Evolutionary conservation across 176 grass and related monocot genomes (phyloP).

Genomic region (Tillandsia fasciculata): DNA sequence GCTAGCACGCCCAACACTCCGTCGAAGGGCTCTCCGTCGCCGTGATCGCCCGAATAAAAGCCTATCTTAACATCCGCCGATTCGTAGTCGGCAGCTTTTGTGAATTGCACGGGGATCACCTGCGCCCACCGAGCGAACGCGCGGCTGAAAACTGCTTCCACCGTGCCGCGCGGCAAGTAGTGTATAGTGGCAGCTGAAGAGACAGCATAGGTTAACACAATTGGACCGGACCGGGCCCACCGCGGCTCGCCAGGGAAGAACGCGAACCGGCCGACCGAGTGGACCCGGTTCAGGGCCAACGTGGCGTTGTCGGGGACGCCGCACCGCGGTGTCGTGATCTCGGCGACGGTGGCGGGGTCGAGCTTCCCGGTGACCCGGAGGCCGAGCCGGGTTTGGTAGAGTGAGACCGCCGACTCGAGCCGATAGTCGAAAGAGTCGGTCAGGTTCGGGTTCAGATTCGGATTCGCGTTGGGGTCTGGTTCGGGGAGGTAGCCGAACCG

Average conservation of each 20-base stretch:
- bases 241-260: conserved; percentile 66
- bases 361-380: conserved; percentile 60
- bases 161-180: conserved; percentile 34
- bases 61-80: conserved; percentile 61
- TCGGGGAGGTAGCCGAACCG: conserved; percentile 62
- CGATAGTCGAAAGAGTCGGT: conserved; percentile 60
- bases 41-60: conserved; percentile 65
- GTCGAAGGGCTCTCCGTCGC: conserved; percentile 90
- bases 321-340: conserved; percentile 62
- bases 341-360: conserved; percentile 45
- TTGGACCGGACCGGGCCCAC: conserved; percentile 44
- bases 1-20: conserved; percentile 69
- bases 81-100: conserved; percentile 39
- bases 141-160: conserved; percentile 47
- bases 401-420: conserved; percentile 47
- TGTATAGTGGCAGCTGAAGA: conserved; percentile 36
- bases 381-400: conserved; percentile 54
- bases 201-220: conserved; percentile 63
- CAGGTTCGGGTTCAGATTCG: not conserved
- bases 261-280: conserved; percentile 15
- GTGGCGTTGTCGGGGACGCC: not conserved
- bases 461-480: conserved; percentile 1
- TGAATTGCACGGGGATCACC: conserved; percentile 66
- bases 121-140: conserved; percentile 68
- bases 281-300: not conserved